Base-by-base conservation (phyloP, 2,329 filamentous ascomycete species). In the Penicillium rolfsii region DNA sequence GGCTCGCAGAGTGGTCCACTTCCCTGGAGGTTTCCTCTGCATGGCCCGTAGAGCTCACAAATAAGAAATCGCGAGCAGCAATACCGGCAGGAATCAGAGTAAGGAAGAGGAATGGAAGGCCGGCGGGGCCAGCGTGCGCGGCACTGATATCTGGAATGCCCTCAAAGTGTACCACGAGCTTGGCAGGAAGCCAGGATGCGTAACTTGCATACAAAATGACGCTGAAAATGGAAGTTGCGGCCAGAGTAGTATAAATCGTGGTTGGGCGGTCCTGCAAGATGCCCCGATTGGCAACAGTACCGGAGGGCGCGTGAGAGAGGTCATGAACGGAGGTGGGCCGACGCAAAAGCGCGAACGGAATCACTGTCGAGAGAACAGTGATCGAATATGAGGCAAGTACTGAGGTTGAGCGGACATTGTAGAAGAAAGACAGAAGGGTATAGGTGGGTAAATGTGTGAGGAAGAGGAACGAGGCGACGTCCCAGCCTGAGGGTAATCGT, bases 401-500 rank as follows among this genome's bases (percentile, higher is more conserved):
- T 0, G 89, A 89, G 56, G 80, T 76, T 28, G 85, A 80, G 28
- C 85, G 84, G 67, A 96, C 83, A 38, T 82, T 78, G 83, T 96
- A 97, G 80, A 96, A 97, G 55, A 87, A 87, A 33, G 83, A 82
- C 30, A 96, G 82, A 46, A 97, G 87, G 72, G 90, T 91, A 64
- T 90, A 86, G 69, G 87, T 85, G 46, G 93, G 94, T 22, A 89
- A 85, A 76, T 92, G 88, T 58, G 89, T 88, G 45, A 97, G 81
- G 62, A 91, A 74, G 60, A 85, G 85, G 71, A 91, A 79, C 50
- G 86, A 83, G 11, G 84, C 85, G 54, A 90, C 80, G 74, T 91
- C 89, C 73, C 87, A 83, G 77, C 89, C 87, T 81, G 60, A 49
- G 38, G 24, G 14, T 50, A 26, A 40, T 40, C 16, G n/a, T 52